Base-by-base conservation (phyloP, 202 grass and related monocot genomes). In the Brachypodium distachyon region DNA sequence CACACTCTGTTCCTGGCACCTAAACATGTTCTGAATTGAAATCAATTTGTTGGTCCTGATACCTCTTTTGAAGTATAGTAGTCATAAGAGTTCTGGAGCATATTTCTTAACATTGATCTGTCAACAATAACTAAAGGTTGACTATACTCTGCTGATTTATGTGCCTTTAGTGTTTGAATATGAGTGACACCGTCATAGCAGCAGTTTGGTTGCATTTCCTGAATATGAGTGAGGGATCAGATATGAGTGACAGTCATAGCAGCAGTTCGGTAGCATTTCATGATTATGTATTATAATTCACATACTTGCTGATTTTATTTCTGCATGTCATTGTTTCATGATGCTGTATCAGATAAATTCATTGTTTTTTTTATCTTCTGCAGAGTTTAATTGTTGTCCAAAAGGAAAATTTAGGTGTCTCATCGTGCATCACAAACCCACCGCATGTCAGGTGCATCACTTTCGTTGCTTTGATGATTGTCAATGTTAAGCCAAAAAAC, bases 381-480 rank as follows among this genome's bases (percentile, higher is more conserved):
- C 70, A 98, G 96, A 90, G 61, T 64, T 76, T 98, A 59, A 76
- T 94, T 81, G 91, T 98, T 10, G 71, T 70, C 59, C 89, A 89
- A 78, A 92, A 76, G 62, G 96, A 91, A 79, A 92, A 90, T 76
- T 71, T 98, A 54, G 91, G 95, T 82, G 47, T 51, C 39, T 94
- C 94, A 5, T 89, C 96, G 19, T 98, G 89, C 80, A 85, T 95
- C 46, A 73, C 85, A 85, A 91, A 38, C 50, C 96, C 96, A 19
- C 83, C 74, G 42, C 82, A 83, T 53, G 96, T 92, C 78, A 98
- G 96, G 96, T 98, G 84, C 33, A 73, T 84, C 73, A 81, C 38
- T 69, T 67, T 76, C 40, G 67, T 36, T 42, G 18, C 33, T 58
- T 47, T 69, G 39, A 79, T 73, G 27, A 63, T 68, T 36, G 58